Evolutionary conservation across 1,284 basidiomycete species (phyloP), one percentile per base, ranked within the genome.

Genomic region (Fomitiporia mediterranea): DNA sequence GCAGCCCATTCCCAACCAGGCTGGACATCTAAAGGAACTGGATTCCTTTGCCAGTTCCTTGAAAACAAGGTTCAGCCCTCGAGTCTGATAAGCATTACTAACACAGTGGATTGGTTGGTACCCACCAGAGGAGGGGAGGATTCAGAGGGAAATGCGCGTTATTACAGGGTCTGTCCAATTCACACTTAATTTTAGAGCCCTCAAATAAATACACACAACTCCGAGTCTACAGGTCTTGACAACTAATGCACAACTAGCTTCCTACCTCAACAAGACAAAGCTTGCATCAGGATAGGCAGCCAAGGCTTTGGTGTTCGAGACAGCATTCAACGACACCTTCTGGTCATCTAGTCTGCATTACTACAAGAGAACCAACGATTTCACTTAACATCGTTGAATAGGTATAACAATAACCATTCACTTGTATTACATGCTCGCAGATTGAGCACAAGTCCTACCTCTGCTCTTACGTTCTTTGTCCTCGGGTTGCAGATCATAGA

Each of bases 1-100:
- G 81, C 86, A 15, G 87, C 67, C 79, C 84, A 82, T 60, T 87
- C 81, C 77, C 77, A 83, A 0, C 85, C 86, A 2, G 80, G 76
- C 50, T 77, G 75, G 11, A 78, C 68, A 60, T 93, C 89, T n/a
- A n/a, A n/a, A n/a, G n/a, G n/a, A n/a, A n/a, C n/a, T n/a, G n/a
- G n/a, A n/a, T n/a, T n/a, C n/a, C n/a, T n/a, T n/a, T n/a, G n/a
- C n/a, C 65, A 63, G 9, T 80, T 74, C 64, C 66, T 79, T 39
- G 69, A 73, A 53, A 65, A 68, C 51, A 74, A 78, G 56, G 73
- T 80, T 0, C 76, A 77, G 51, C 61, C 63, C 0, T 71, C 72
- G 3, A 78, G 78, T 0, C 63, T 81, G 37, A 71, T 79, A 67
- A 72, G 79, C 59, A 72, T 79, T 11, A 74, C 77, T 4, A 61